Base-by-base conservation (phyloP, 495 filamentous ascomycete genomes). In the Tricharina praecox region DNA sequence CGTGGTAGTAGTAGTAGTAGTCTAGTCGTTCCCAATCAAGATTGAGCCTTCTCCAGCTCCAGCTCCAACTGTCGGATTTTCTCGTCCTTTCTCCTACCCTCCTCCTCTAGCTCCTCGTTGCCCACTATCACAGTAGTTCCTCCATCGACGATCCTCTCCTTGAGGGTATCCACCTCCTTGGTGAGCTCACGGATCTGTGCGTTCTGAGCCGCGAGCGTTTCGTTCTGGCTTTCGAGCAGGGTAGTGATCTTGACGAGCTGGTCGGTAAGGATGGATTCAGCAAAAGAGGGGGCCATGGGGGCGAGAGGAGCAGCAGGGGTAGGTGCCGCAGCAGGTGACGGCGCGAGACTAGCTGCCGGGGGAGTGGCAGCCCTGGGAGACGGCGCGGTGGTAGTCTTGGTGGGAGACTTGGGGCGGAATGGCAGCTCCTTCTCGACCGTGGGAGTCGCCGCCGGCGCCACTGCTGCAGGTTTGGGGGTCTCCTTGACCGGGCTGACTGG, bases 321-420 rank as follows among this genome's bases (percentile, higher is more conserved):
- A 35, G 72, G 70, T 13, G 56, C 49, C 58, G 73, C 70, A 41
- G 70, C 69, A 4, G 74, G 67, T 15, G 39, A 88, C 81, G 59
- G 93, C 81, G 56, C 54, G 85, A 85, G 67, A 86, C 85, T 50
- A 90, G 83, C 51, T 77, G 77, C 68, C 85, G 76, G 3, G 74
- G 77, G 1, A 74, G 76, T 15, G 78, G 74, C 18, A 77, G 73
- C 34, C 67, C 68, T 48, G 67, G 68, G 44, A 35, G 48, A 47
- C 86, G 76, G 3, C 74, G 78, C 2, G 75, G 76, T 15, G 78
- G 74, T 18, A 77, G 73, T 33, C 67, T 68, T 47, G 67, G 69
- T 44, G 33, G 24, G 48, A 37, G 13, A 32, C 38, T 10, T 38
- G 24, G 28, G 23, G 33, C n/a, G 47, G 44, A 20, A n/a, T n/a